These are phyloP conservation scores for Aphanomyces euteiches DNA, from an alignment of 352 stramenopile species.

Conservation along the genomic window DNA sequence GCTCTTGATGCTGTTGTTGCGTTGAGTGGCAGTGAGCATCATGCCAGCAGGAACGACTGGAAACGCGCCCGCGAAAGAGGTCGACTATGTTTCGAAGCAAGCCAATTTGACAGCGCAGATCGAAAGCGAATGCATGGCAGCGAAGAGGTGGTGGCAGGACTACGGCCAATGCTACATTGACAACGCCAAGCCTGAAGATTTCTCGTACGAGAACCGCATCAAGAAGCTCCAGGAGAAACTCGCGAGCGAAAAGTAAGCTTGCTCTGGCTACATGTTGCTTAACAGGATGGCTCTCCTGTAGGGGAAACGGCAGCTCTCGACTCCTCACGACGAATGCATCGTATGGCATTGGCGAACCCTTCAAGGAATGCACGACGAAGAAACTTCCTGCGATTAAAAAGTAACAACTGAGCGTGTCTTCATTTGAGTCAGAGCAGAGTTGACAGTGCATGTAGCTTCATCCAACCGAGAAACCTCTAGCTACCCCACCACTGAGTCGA, in stretches of 20 bases:
- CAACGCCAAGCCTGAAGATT: constrained; percentile 71
- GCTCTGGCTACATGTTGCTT: background rate
- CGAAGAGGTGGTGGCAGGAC: constrained; percentile 80
- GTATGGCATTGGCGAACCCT: constrained; percentile 64
- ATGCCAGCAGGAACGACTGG: background rate
- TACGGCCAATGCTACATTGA: constrained; percentile 76
- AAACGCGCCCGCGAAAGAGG: constrained; percentile 51
- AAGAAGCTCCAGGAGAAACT: constrained; percentile 66
- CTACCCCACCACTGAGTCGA: no score
- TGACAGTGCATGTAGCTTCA: no score
- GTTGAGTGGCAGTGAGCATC: no score
- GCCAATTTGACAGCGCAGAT: constrained; percentile 80
- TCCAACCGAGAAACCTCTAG: no score
- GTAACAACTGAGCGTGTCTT: background rate
- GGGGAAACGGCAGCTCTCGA: constrained; percentile 46
- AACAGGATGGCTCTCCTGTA: constrained; percentile 28
- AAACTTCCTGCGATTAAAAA: constrained; percentile 31
- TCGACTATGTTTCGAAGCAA: constrained; percentile 80
- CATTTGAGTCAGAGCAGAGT: no score
- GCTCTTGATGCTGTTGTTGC: no score
- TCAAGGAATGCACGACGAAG: constrained; percentile 67
- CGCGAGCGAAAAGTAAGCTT: constrained; percentile 49
- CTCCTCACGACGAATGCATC: constrained; percentile 58
- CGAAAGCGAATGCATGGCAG: constrained; percentile 69
- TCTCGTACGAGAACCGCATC: constrained; percentile 77